These are phyloP conservation scores for Dacryopinax primogenitus DNA, from an alignment of 768 basidiomycete genomes.

Conservation along the genomic window DNA sequence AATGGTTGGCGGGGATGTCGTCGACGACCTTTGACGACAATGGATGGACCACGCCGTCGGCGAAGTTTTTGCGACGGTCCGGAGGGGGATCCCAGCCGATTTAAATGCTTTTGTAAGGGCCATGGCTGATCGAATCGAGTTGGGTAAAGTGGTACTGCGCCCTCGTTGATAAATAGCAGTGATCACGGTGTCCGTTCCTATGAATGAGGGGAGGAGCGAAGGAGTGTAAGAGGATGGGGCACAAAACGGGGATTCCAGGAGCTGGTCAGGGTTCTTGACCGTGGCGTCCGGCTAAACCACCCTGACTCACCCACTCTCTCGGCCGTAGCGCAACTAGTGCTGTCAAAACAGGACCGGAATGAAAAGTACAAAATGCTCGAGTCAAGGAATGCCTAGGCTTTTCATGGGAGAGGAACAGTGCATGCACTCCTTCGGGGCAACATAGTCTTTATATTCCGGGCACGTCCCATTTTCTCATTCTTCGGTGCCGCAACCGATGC, in stretches of 20 bases:
- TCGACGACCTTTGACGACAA: constrained; percentile 16
- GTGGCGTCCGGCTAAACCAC: constrained; percentile 8
- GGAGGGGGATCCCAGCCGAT: constrained; percentile 12
- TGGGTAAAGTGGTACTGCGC: neutral
- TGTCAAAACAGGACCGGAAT: no score
- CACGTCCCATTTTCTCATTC: neutral
- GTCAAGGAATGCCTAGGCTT: no score
- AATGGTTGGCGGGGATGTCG: neutral
- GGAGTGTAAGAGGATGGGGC: constrained; percentile 16
- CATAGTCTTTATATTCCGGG: neutral
- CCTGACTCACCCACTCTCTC: constrained; percentile 6
- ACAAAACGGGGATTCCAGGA: constrained; percentile 15
- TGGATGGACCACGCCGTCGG: constrained; percentile 17
- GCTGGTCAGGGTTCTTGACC: constrained; percentile 8
- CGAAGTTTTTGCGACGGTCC: neutral
- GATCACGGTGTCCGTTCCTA: neutral
- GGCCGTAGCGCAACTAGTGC: neutral
- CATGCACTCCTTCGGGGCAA: no score
- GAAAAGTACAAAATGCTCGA: no score
- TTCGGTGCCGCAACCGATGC: neutral
- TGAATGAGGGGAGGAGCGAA: constrained; percentile 12
- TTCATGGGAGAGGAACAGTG: no score
- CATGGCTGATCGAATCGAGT: constrained; percentile 1
- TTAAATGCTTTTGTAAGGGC: constrained; percentile 10
- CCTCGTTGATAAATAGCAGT: neutral